Evolutionary conservation across 805 yeast species (phyloP).

Genomic region (Candida piceae): DNA sequence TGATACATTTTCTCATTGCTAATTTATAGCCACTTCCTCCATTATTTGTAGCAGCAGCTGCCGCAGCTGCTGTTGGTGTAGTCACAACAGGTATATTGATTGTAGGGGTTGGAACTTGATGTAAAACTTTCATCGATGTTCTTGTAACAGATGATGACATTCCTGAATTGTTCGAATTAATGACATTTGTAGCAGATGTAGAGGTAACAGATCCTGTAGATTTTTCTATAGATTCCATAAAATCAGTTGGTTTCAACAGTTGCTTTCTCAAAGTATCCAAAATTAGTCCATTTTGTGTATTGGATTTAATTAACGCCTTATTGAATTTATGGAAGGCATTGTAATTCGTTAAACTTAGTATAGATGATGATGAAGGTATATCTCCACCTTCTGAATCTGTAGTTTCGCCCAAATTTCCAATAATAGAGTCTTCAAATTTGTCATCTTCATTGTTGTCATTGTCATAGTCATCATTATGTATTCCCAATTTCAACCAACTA

Average conservation of each 20-base stretch:
- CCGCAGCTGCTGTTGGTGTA: neutral
- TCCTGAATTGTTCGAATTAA: no score
- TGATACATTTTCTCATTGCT: constrained; percentile 27
- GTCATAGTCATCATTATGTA: constrained; percentile 4
- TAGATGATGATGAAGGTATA: constrained; percentile 1
- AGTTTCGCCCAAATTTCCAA: no score
- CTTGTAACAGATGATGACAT: neutral
- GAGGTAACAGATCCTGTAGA: neutral
- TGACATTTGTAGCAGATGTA: neutral
- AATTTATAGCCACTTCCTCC: constrained; percentile 8
- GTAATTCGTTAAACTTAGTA: constrained; percentile 21
- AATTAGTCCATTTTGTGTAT: constrained; percentile 24
- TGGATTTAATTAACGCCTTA: constrained; percentile 15
- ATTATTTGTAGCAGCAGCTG: neutral
- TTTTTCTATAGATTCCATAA: constrained; percentile 6
- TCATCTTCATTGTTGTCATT: constrained; percentile 8
- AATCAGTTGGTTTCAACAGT: constrained; percentile 24
- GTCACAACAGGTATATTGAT: neutral
- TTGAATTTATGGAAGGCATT: constrained; percentile 12
- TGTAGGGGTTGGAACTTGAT: neutral
- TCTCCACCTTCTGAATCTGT: no score
- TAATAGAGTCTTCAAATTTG: no score
- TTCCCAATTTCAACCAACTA: constrained; percentile 50
- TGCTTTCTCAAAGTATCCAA: constrained; percentile 31
- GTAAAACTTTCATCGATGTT: neutral